phyloP scores from a whole-genome alignment of 768 basidiomycete genomes.

The Mycena maculata region DNA sequence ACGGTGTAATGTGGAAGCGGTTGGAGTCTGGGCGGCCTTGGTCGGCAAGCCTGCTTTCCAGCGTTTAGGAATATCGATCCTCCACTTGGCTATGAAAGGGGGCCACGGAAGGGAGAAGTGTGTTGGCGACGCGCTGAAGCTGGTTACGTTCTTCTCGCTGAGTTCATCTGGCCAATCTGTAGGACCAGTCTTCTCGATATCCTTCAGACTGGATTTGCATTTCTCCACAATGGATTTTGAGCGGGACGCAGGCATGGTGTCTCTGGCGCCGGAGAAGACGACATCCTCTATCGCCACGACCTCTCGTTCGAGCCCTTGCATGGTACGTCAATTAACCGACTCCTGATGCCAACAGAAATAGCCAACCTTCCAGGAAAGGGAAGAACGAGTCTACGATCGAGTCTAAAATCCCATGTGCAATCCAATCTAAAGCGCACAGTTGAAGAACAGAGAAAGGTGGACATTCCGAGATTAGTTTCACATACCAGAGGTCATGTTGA shows the following conservation, averaged over 20 bases:
- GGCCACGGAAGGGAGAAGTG: conserved; percentile 40
- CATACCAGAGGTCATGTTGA: conserved; percentile 80
- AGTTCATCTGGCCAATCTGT: conserved; percentile 5
- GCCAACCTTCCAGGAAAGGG: conserved; percentile 65
- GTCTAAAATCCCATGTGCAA: conserved; percentile 91
- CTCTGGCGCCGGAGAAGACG: conserved; percentile 56
- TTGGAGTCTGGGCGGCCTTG: conserved; percentile 44
- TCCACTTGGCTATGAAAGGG: conserved; percentile 14
- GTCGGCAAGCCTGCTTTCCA: conserved; percentile 40
- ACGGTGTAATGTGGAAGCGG: conserved; percentile 68
- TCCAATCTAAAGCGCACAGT: conserved; percentile 74
- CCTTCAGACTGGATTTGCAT: not conserved
- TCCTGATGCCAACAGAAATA: not conserved
- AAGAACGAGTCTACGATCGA: conserved; percentile 96
- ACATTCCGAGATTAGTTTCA: not conserved
- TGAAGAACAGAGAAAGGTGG: not conserved
- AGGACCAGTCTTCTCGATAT: conserved; percentile 17
- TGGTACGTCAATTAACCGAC: not conserved
- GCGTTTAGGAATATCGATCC: conserved; percentile 3
- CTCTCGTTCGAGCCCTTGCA: conserved; percentile 81
- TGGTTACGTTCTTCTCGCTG: conserved; percentile 28
- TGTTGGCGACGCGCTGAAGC: conserved; percentile 11
- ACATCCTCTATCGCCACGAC: conserved; percentile 81
- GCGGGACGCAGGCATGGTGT: not conserved
- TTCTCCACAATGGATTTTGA: not conserved